Percentiles rank a stretch among this genome's conserved stretches.
Conservation (phyloP, 2,329 filamentous ascomycete genomes). For the Xylaria sp. region DNA sequence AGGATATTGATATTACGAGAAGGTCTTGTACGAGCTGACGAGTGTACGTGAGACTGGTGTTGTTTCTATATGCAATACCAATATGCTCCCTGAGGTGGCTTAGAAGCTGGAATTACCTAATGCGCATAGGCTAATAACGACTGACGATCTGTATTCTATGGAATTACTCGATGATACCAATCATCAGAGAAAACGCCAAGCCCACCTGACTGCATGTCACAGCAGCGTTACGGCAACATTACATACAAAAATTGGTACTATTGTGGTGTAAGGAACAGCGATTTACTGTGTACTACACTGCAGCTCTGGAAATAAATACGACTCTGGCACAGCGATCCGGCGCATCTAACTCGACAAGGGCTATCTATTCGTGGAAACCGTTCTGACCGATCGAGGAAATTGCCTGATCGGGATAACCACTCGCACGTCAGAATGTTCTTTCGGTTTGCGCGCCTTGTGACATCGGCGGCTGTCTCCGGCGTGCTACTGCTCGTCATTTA, state of each 20-base stretch:
- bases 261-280: background rate
- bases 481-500: background rate
- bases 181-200: slow-evolving; percentile 3
- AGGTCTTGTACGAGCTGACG: background rate
- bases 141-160: slow-evolving; percentile 3
- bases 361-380: slow-evolving; percentile 7
- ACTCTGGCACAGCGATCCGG: slow-evolving; percentile 1
- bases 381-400: slow-evolving; percentile 22
- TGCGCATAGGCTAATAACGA: background rate
- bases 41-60: background rate
- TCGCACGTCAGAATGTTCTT: background rate
- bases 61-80: background rate
- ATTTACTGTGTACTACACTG: background rate
- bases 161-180: slow-evolving; percentile 4
- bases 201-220: background rate
- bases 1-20: background rate
- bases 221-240: slow-evolving; percentile 17
- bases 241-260: background rate
- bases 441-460: background rate
- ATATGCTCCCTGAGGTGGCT: background rate
- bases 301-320: background rate
- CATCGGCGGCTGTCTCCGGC: background rate
- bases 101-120: background rate
- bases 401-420: slow-evolving; percentile 27
- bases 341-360: background rate